Evolutionary conservation across 2,329 filamentous ascomycete species (phyloP).

Genomic region (Claviceps arundinis): DNA sequence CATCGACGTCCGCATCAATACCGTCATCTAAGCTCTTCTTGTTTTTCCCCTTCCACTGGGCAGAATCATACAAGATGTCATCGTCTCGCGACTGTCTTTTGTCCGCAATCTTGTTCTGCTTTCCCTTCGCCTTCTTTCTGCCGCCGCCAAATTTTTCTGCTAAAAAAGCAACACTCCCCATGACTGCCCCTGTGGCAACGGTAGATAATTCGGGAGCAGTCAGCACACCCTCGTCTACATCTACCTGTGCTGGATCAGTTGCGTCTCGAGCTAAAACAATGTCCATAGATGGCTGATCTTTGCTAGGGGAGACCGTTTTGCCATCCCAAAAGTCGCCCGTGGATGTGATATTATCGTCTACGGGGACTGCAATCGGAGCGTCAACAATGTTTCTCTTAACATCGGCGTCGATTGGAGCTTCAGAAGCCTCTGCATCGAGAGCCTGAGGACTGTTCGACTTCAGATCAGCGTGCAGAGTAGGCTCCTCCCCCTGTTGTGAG

Average conservation of each 20-base stretch:
- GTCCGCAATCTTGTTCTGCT: conserved; percentile 25
- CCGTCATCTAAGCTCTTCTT: conserved; percentile 19
- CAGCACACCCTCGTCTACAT: not conserved
- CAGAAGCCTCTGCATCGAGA: not conserved
- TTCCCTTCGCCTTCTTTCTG: conserved; percentile 11
- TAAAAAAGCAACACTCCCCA: conserved; percentile 21
- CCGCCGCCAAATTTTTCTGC: conserved; percentile 21
- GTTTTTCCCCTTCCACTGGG: conserved; percentile 30
- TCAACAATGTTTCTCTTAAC: not conserved
- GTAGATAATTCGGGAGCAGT: conserved; percentile 15
- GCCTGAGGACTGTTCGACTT: not conserved
- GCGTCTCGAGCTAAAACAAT: not conserved
- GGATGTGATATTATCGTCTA: not conserved
- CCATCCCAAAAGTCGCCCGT: not conserved
- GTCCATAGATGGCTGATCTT: not conserved
- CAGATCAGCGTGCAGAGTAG: not conserved
- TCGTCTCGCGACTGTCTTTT: conserved; percentile 25
- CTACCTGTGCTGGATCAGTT: not conserved
- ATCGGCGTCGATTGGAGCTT: conserved; percentile 1
- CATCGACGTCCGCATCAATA: conserved; percentile 7
- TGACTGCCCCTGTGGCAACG: conserved; percentile 8
- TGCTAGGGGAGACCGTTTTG: not conserved
- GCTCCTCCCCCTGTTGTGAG: not conserved
- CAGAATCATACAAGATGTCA: conserved; percentile 31
- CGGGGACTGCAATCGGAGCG: not conserved